Base-by-base conservation (phyloP, 768 basidiomycete genomes). In the Clavaria fumosa region DNA sequence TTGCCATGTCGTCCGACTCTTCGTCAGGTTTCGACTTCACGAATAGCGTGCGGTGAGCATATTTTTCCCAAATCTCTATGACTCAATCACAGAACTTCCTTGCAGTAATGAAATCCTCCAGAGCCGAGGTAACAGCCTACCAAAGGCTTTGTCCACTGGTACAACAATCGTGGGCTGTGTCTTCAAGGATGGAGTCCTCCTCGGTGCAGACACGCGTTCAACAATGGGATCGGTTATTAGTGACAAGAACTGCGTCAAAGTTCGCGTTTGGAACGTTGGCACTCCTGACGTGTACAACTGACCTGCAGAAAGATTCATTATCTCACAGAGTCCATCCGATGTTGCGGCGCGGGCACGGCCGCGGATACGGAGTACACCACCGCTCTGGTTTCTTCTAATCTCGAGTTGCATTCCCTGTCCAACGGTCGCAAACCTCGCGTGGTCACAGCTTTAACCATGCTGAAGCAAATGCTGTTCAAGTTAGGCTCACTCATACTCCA, bases 191-290 rank as follows among this genome's bases (percentile, higher is more conserved):
- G 95, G 95, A 4, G 78, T 99, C 47, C 72, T 93, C 12, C 71
- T 99, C 4, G 95, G 93, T 32, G 95, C 95, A 10, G 95, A 97
- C 58, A 99, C 95, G 1, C 70, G 93, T 49, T 91, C 95, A 3
- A 97, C 95, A 0, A 85, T 78, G 43, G 95, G 93, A 1, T 71
- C 73, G 17, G 96, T 97, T 46, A 86, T 99, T 19, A 88, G 88
- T 0, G 93, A 97, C 65, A 97, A 99, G 73, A 99, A 99, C 62
- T 99, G 95, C 59, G 95, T 97, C 65, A 99, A 99, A 81, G 93
- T 91, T 39, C 33, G 62, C 47, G 5, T 22, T 12, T 28, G 17
- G 33, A 11, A 40, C 23, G n/a, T 4, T 31, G 15, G 18, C 5
- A 10, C 7, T 27, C 21, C 18, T 33, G 10, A 17, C 14, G 7